Evolutionary conservation across 2,329 filamentous ascomycete genomes (phyloP).

Genomic region (Shiraia sp.): DNA sequence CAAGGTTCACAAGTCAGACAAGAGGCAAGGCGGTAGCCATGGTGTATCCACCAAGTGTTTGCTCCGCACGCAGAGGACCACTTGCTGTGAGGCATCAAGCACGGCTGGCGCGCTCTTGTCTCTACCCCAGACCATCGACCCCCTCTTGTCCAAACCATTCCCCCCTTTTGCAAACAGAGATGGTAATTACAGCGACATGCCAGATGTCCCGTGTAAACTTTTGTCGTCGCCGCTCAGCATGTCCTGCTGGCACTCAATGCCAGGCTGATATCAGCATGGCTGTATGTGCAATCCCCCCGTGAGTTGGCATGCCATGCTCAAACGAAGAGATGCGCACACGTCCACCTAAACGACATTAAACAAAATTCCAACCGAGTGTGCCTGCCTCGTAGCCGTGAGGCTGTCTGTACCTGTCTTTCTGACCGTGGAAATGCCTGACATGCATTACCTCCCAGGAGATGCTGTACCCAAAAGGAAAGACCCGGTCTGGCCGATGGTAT

Average conservation of each 20-base stretch:
- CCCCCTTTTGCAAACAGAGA: constrained; percentile 27
- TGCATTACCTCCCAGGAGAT: constrained; percentile 50
- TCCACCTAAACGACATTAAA: constrained; percentile 47
- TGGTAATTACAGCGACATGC: constrained; percentile 42
- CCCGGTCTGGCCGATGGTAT: constrained; percentile 43
- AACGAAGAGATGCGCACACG: constrained; percentile 40
- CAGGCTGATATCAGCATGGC: constrained; percentile 32
- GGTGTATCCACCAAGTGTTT: constrained; percentile 33
- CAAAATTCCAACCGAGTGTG: constrained; percentile 44
- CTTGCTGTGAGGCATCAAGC: constrained; percentile 30
- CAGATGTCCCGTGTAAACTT: constrained; percentile 44
- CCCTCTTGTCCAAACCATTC: not conserved
- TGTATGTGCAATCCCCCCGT: constrained; percentile 11
- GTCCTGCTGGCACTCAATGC: constrained; percentile 46
- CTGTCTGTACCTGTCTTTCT: constrained; percentile 44
- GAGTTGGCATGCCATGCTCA: constrained; percentile 45
- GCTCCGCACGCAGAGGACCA: constrained; percentile 46
- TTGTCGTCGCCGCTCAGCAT: constrained; percentile 44
- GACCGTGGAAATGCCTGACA: constrained; percentile 46
- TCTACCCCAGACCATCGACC: constrained; percentile 21
- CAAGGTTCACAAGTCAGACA: constrained; percentile 12
- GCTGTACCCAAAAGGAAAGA: constrained; percentile 46
- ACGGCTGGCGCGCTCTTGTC: constrained; percentile 39
- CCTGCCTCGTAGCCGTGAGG: constrained; percentile 51
- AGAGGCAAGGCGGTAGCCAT: constrained; percentile 41